phyloP scores from a whole-genome alignment of 192 early-diverging fungal genomes.

The Backusella psychrophila region DNA sequence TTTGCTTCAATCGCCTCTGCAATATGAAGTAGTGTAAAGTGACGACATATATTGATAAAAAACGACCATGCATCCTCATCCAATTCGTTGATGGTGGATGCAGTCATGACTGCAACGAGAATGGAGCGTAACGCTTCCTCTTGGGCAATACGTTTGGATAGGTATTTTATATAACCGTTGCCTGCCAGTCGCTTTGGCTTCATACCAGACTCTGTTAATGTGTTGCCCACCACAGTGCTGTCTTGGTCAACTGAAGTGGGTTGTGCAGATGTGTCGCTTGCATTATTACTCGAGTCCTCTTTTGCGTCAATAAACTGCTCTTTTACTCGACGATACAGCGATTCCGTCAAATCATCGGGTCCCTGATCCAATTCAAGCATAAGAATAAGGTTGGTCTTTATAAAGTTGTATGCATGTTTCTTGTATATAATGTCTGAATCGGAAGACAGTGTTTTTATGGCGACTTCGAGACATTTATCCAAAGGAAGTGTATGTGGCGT shows the following conservation, averaged over 20 bases:
- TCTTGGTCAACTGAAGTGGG: conserved; percentile 42
- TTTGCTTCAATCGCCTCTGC: conserved; percentile 62
- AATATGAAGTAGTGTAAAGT: conserved; percentile 75
- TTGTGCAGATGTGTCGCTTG: not conserved
- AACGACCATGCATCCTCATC: conserved; percentile 61
- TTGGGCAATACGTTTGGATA: conserved; percentile 54
- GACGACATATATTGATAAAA: conserved; percentile 62
- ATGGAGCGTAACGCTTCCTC: conserved; percentile 64
- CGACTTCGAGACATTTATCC: conserved; percentile 55
- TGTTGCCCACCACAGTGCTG: conserved; percentile 32
- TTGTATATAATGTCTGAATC: conserved; percentile 49
- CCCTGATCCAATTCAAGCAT: conserved; percentile 65
- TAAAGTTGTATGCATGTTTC: conserved; percentile 64
- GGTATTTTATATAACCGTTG: conserved; percentile 25
- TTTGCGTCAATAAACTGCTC: conserved; percentile 14
- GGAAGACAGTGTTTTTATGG: conserved; percentile 54
- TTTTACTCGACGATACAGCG: conserved; percentile 38
- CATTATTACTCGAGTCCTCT: not conserved
- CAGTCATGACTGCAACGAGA: conserved; percentile 62
- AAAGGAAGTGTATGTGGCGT: conserved; percentile 55
- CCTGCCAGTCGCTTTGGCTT: conserved; percentile 31
- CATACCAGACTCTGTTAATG: conserved; percentile 17
- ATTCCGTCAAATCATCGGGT: conserved; percentile 39
- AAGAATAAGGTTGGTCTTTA: conserved; percentile 62
- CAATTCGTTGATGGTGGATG: conserved; percentile 55